Evolutionary conservation across 2,329 filamentous ascomycete genomes (phyloP).

Genomic region (Calonectria hongkongensis): DNA sequence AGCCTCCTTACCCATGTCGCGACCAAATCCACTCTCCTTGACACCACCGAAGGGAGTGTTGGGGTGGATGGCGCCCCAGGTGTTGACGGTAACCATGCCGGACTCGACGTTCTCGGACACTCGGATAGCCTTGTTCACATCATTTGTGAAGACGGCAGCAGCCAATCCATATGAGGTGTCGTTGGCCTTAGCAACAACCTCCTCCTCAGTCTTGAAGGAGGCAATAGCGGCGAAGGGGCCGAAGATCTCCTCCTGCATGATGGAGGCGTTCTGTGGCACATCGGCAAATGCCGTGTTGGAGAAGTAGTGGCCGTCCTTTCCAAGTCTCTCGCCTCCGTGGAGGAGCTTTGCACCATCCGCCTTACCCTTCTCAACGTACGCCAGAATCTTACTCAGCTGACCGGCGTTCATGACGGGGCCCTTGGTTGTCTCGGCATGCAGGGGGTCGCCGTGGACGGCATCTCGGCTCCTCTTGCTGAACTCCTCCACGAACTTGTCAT

Average conservation of each 20-base stretch:
- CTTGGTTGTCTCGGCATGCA: conserved; percentile 58
- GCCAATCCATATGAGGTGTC: conserved; percentile 72
- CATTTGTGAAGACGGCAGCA: conserved; percentile 72
- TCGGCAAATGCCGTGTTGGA: conserved; percentile 55
- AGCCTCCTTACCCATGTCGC: conserved; percentile 58
- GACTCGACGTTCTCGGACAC: conserved; percentile 69
- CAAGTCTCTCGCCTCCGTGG: conserved; percentile 43
- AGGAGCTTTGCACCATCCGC: conserved; percentile 40
- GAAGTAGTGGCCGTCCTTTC: conserved; percentile 53
- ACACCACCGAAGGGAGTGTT: conserved; percentile 59
- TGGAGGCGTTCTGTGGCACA: conserved; percentile 51
- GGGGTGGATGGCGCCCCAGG: conserved; percentile 51
- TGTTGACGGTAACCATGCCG: conserved; percentile 80
- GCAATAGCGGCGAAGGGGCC: conserved; percentile 56
- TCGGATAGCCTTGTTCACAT: conserved; percentile 59
- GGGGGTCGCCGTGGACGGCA: conserved; percentile 57
- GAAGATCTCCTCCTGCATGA: conserved; percentile 58
- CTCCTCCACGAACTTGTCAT: conserved; percentile 74
- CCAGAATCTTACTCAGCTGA: conserved; percentile 78
- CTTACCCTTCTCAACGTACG: conserved; percentile 69
- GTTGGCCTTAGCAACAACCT: conserved; percentile 54
- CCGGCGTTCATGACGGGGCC: conserved; percentile 70
- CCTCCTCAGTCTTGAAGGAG: conserved; percentile 53
- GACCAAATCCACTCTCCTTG: conserved; percentile 58
- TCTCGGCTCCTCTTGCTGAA: conserved; percentile 75